Conservation (phyloP, 2,329 filamentous ascomycete species). For the Alternaria sp. region DNA sequence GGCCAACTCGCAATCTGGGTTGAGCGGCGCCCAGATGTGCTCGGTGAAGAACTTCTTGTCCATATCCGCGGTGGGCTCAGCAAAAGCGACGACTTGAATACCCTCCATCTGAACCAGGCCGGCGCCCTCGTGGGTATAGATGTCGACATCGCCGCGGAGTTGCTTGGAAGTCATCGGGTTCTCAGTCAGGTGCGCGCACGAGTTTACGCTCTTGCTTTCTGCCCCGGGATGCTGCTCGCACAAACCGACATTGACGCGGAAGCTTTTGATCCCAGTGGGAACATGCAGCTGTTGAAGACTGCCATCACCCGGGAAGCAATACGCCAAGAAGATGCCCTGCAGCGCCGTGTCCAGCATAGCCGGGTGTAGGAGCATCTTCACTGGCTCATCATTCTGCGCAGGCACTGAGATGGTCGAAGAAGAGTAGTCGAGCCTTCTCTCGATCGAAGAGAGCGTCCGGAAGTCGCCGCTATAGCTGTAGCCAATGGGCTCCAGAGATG, state of each 20-base stretch:
- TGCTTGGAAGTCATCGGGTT: background rate
- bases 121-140: background rate
- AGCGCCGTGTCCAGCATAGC: background rate
- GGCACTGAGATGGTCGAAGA: background rate
- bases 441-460: background rate
- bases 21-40: background rate
- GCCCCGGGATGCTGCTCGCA: background rate
- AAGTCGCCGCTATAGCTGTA: background rate
- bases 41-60: background rate
- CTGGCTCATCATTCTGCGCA: background rate
- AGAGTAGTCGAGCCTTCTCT: background rate
- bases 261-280: slow-evolving; percentile 19
- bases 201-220: background rate
- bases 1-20: background rate
- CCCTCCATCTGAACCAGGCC: background rate
- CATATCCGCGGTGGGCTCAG: background rate
- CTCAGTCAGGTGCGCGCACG: background rate
- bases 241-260: slow-evolving; percentile 24
- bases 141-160: background rate
- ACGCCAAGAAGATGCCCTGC: background rate
- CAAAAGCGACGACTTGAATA: background rate
- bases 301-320: background rate
- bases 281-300: background rate
- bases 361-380: background rate
- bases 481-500: background rate